These are phyloP conservation scores for Hypoxylon subgilvum DNA, from an alignment of 495 filamentous ascomycete species.

Conservation along the genomic window DNA sequence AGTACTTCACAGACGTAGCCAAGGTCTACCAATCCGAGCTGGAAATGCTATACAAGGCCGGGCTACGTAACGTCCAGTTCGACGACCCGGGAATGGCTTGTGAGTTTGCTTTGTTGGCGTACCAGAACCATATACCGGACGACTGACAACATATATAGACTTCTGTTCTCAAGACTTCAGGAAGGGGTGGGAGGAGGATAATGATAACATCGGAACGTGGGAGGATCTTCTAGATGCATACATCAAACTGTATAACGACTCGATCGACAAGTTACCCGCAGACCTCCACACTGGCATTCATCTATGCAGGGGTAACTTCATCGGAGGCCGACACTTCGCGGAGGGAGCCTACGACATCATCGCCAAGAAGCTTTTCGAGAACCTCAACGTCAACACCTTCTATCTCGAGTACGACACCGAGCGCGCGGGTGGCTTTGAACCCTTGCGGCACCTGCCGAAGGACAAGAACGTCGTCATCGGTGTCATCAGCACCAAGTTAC, in stretches of 20 bases:
- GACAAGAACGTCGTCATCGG: constrained; percentile 80
- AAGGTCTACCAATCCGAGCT: constrained; percentile 71
- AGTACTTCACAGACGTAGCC: constrained; percentile 78
- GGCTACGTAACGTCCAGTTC: constrained; percentile 73
- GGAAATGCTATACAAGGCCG: constrained; percentile 69
- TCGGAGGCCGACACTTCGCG: constrained; percentile 76
- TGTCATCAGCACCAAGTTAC: constrained; percentile 75
- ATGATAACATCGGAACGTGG: constrained; percentile 58
- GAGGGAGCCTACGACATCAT: constrained; percentile 83
- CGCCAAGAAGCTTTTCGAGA: constrained; percentile 77
- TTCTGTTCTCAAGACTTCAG: constrained; percentile 82
- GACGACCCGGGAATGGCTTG: constrained; percentile 80
- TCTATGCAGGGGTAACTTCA: constrained; percentile 82
- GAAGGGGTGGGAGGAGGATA: constrained; percentile 66
- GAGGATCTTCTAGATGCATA: constrained; percentile 75
- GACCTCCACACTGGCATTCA: constrained; percentile 80
- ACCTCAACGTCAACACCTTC: constrained; percentile 77
- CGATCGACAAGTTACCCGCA: constrained; percentile 64
- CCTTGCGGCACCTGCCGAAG: constrained; percentile 71
- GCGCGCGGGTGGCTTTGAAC: constrained; percentile 78
- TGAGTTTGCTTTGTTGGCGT: constrained; percentile 46
- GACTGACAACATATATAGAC: constrained; percentile 51
- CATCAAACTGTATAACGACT: constrained; percentile 78
- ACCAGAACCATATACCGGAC: not conserved
- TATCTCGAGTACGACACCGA: constrained; percentile 85